Percentiles rank a stretch among this genome's conserved stretches.
These are phyloP conservation scores for Plantago ovata DNA, from an alignment of 257 asterid genomes.

Conservation along the genomic window DNA sequence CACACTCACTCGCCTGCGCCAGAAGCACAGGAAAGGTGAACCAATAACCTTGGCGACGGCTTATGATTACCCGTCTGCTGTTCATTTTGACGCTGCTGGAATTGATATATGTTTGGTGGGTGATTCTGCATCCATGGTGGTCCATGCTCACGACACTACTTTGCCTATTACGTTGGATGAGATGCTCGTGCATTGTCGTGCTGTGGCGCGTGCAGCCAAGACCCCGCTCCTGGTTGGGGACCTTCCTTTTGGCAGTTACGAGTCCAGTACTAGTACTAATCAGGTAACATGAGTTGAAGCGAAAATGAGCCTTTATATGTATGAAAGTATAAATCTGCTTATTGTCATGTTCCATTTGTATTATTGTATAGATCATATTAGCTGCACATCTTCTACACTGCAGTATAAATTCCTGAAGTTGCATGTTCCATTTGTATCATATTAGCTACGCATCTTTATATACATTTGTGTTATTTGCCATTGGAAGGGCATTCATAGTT, in stretches of 20 bases:
- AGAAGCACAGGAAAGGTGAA: conserved; percentile 65
- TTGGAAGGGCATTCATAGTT: no score
- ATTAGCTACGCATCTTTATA: no score
- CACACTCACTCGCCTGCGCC: conserved; percentile 58
- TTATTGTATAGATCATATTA: no score
- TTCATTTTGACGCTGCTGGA: conserved; percentile 74
- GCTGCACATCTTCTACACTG: no score
- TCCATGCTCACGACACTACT: conserved; percentile 95
- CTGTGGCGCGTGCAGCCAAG: conserved; percentile 89
- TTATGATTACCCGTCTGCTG: conserved; percentile 87
- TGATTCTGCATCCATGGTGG: conserved; percentile 97
- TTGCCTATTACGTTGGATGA: conserved; percentile 87
- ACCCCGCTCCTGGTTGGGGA: conserved; percentile 82
- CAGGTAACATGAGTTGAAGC: conserved; percentile 47
- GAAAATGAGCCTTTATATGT: no score
- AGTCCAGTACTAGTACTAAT: conserved; percentile 61
- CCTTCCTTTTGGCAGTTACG: conserved; percentile 85
- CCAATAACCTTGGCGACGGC: conserved; percentile 87
- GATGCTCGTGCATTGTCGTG: conserved; percentile 90
- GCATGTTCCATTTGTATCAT: no score
- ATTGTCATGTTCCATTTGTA: not conserved
- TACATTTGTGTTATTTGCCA: not conserved
- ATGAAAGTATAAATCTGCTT: not conserved
- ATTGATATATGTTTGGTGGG: conserved; percentile 89
- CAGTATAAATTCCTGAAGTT: no score